A percentile compares a stretch with the other conserved stretches of the same genome.
These are phyloP conservation scores for Acer campestre DNA, from an alignment of 345 rosid species.

Conservation along the genomic window DNA sequence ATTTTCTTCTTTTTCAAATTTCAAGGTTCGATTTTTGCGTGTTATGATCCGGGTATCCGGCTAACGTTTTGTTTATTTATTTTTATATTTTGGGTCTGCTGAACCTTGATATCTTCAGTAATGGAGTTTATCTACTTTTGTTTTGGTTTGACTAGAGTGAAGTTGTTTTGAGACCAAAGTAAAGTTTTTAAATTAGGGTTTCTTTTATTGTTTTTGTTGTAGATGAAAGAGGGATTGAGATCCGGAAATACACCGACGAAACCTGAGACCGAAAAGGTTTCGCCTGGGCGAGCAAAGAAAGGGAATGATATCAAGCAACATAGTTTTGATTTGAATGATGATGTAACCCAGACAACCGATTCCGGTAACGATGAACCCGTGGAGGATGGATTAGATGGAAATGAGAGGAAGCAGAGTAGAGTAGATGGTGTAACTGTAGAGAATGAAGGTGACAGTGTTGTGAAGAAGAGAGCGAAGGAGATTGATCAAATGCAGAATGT, in stretches of 20 bases:
- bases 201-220: slow-evolving; percentile 14
- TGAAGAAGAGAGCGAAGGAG: slow-evolving; percentile 26
- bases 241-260: slow-evolving; percentile 28
- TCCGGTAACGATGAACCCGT: slow-evolving; percentile 13
- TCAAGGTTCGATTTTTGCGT: not conserved
- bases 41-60: slow-evolving; percentile 15
- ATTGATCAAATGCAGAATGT: slow-evolving; percentile 27
- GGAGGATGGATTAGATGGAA: slow-evolving; percentile 18
- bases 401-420: slow-evolving; percentile 28
- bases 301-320: slow-evolving; percentile 18
- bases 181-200: slow-evolving; percentile 19
- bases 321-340: slow-evolving; percentile 27
- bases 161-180: slow-evolving; percentile 7
- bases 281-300: slow-evolving; percentile 12
- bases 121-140: not conserved
- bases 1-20: not conserved
- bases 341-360: not conserved
- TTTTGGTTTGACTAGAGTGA: slow-evolving; percentile 4
- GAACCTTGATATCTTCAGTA: not conserved
- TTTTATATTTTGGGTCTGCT: not conserved
- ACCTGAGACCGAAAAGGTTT: slow-evolving; percentile 27
- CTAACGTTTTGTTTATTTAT: not conserved
- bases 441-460: slow-evolving; percentile 25
- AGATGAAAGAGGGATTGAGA: slow-evolving; percentile 48
- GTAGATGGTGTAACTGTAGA: slow-evolving; percentile 16